Base-by-base conservation (phyloP, 106 monocot species). In the Acorus calamus region DNA sequence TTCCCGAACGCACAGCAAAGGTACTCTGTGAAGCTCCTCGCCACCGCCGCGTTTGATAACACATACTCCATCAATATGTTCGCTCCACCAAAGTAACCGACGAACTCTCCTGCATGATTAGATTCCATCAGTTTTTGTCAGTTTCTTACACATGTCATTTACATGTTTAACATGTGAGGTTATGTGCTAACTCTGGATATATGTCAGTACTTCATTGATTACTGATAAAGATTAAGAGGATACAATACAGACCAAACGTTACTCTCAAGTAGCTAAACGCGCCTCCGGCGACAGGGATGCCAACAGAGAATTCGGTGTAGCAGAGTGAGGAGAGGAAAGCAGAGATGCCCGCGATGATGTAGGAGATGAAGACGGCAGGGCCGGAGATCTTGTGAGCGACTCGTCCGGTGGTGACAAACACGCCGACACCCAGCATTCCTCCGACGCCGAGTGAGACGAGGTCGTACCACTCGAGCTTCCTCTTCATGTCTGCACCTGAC, bases 341-440 rank as follows among this genome's bases (percentile, higher is more conserved):
- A 3, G 80, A 80, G 3, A 80, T 49, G 8, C 83, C 87, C 42
- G 87, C 87, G 7, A 87, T 41, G 55, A 80, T 44, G 68, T 87
- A 87, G 47, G 87, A 87, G 47, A 77, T 11, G 52, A 80, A 87
- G 46, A 87, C 77, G 7, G 87, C 71, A 0, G 87, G 83, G 11
- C 87, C 87, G 2, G 87, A 65, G 13, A 80, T 57, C 2, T 66
- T 62, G 72, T 61, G 77, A 4, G 80, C 80, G 2, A 80, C 83
- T 0, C 47, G 56, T 2, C 87, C 87, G 3, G 87, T 87, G 52
- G 87, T 87, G 61, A 87, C 77, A 43, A 87, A 87, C 57, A 83
- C 83, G 42, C 87, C 87, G 59, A 77, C 87, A n/a, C 83, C 87
- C 14, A 83, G 83, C 83, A 87, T 83, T 45, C 87, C 87, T 3